Percentiles rank a stretch among this genome's conserved stretches.
Conservation (phyloP, 768 basidiomycete genomes). For the Inosperma sp. region DNA sequence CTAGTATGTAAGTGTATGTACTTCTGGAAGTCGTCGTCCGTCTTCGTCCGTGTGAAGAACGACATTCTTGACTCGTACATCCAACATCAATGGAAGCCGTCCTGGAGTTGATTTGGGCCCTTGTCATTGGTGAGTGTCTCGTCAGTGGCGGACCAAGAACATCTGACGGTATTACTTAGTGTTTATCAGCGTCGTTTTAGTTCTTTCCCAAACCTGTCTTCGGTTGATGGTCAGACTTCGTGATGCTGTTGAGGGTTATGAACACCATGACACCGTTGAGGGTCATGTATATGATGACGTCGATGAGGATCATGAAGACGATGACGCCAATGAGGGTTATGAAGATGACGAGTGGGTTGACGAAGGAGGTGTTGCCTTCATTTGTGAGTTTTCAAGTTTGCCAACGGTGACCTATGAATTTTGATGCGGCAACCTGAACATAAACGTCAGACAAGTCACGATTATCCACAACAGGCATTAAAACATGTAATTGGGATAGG, state of each 20-base stretch:
- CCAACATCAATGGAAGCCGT: no score
- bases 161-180: not conserved
- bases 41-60: no score
- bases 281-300: no score
- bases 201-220: not conserved
- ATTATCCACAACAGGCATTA: no score
- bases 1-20: no score
- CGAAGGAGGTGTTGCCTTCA: slow-evolving; percentile 26
- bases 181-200: not conserved
- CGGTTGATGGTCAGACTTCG: not conserved
- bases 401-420: slow-evolving; percentile 80
- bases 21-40: no score
- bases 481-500: no score
- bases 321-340: slow-evolving; percentile 23
- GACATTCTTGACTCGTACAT: no score
- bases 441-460: slow-evolving; percentile 80
- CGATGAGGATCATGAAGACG: not conserved
- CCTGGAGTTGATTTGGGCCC: no score
- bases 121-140: not conserved
- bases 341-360: slow-evolving; percentile 45
- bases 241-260: no score
- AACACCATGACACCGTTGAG: no score
- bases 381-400: slow-evolving; percentile 22
- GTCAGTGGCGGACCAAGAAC: not conserved
- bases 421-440: slow-evolving; percentile 71